Base-by-base conservation (phyloP, 106 monocot genomes). In the Acorus gramineus region DNA sequence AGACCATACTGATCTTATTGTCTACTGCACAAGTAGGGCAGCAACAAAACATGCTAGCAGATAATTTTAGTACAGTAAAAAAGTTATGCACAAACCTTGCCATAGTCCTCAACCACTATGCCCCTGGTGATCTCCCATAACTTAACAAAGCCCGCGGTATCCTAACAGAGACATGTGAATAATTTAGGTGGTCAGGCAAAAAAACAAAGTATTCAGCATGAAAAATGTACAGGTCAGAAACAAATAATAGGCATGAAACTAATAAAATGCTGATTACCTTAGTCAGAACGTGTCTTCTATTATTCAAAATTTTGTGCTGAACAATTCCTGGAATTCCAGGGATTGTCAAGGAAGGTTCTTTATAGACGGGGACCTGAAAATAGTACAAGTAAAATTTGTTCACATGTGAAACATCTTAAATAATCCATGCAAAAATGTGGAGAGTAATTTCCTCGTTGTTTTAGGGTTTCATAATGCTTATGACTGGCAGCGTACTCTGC, bases 61-160 rank as follows among this genome's bases (percentile, higher is more conserved):
- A 60, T 46, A 63, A 63, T 6, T 7, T 48, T 6, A 53, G 12
- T 28, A 11, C 53, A 28, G 11, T n/a, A 14, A 54, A 71, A 51
- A 14, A 62, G 11, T 14, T 46, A 50, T 50, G 55, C 28, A 28
- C 28, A 54, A 80, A 98, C 96, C 96, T 88, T 79, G 55, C 96
- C 96, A 73, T 79, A 92, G 63, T 98, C 85, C 76, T 91, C 81
- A 79, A 92, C 61, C 11, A 87, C 91, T 59, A 80, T 56, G 61
- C 96, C 96, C 51, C 73, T 88, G 6, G 96, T 92, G 14, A 98
- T 88, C 55, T 98, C 96, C 96, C 96, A 92, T 28, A 98, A 61
- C 69, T 91, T 98, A 47, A 98, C 96, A 51, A 79, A 79, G 71
- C 83, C 91, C 56, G 83, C 55, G 66, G 91, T 71, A 74, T 98